Percentiles rank a stretch among this genome's conserved stretches.
phyloP scores from a whole-genome alignment of 495 filamentous ascomycete genomes.

The Hypoxylon perforatum region DNA sequence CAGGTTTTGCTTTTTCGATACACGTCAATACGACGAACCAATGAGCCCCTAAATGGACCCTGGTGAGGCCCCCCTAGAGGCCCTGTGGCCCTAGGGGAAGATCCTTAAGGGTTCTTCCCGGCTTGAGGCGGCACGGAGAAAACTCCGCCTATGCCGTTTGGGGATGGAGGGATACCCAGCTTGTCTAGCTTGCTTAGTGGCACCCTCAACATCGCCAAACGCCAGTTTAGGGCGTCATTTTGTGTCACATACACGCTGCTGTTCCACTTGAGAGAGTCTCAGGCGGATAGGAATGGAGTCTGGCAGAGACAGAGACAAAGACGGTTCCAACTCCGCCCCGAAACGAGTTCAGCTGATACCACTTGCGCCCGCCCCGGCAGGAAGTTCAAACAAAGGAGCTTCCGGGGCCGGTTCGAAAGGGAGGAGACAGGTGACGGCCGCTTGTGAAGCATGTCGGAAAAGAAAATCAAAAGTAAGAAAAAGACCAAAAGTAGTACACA shows the following conservation, averaged over 20 bases:
- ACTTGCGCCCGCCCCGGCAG: conserved; percentile 33
- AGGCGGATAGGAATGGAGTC: conserved; percentile 25
- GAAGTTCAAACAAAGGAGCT: conserved; percentile 15
- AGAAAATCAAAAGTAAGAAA: conserved; percentile 64
- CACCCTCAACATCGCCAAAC: not conserved
- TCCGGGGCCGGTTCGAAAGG: conserved; percentile 14
- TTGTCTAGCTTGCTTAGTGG: not conserved
- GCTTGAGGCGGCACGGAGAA: not conserved
- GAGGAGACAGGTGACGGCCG: conserved; percentile 61
- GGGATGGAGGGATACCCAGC: not conserved
- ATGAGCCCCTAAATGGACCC: no score
- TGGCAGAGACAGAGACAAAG: not conserved
- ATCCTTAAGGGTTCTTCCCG: not conserved
- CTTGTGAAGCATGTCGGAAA: conserved; percentile 65
- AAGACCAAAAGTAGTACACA: not conserved
- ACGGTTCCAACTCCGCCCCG: not conserved
- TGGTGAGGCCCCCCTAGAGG: no score
- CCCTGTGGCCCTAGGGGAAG: no score
- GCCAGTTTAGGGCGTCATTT: not conserved
- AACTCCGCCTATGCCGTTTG: conserved; percentile 3
- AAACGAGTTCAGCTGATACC: conserved; percentile 18
- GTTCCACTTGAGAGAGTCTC: not conserved
- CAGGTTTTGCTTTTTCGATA: not conserved
- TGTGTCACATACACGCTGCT: not conserved
- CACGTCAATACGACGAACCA: not conserved